These are phyloP conservation scores for Didymella arachidicola DNA, from an alignment of 2,329 filamentous ascomycete genomes.

Conservation along the genomic window DNA sequence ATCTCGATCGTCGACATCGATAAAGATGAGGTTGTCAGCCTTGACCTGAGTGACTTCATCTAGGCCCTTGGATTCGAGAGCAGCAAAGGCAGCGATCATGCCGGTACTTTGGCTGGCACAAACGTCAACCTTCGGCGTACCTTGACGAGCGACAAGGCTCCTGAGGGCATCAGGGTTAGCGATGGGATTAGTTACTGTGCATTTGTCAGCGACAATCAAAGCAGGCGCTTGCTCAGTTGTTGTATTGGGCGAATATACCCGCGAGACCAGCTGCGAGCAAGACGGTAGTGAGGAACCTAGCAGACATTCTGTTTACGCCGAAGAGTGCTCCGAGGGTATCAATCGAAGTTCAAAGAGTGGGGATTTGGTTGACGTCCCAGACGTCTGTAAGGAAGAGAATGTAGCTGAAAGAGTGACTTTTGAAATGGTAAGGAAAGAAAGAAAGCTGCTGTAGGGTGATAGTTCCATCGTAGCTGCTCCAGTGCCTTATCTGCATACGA, in stretches of 20 bases:
- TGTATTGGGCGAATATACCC: not conserved
- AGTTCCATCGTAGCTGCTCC: not conserved
- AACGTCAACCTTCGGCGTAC: not conserved
- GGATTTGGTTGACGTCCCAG: constrained; percentile 5
- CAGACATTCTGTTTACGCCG: constrained; percentile 3
- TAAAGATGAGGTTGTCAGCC: not conserved
- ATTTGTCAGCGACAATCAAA: not conserved
- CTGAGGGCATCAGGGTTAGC: not conserved
- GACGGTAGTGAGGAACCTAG: constrained; percentile 2
- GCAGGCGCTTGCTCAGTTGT: not conserved
- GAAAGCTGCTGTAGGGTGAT: not conserved
- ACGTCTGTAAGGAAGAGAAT: not conserved
- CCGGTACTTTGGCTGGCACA: not conserved
- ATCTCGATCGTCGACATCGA: not conserved
- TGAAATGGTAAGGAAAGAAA: constrained; percentile 3
- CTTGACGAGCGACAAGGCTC: not conserved
- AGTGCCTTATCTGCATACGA: constrained; percentile 8
- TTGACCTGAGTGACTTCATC: constrained; percentile 5
- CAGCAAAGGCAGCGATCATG: constrained; percentile 3
- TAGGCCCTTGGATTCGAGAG: constrained; percentile 1
- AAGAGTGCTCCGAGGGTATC: not conserved
- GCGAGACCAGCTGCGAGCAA: constrained; percentile 19
- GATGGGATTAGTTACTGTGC: constrained; percentile 12
- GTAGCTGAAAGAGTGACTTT: constrained; percentile 10
- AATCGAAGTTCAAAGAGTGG: not conserved